Evolutionary conservation across 2,329 filamentous ascomycete species (phyloP).

Genomic region (Thermothelomyces thermophilus): DNA sequence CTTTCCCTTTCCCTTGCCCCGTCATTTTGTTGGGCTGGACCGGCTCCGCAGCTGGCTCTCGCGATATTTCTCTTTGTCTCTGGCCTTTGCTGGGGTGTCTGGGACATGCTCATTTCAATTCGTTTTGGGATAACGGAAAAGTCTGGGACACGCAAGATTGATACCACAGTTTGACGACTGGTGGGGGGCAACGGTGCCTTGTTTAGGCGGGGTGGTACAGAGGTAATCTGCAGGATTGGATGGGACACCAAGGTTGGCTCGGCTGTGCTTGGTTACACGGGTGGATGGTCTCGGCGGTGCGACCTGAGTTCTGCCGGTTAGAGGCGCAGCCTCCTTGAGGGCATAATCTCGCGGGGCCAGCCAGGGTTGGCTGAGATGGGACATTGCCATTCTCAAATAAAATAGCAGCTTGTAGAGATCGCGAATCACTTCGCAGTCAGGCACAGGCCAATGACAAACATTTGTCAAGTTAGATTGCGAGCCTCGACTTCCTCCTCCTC

Average conservation of each 20-base stretch:
- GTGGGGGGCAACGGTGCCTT: constrained; percentile 1
- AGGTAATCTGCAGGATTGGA: constrained; percentile 16
- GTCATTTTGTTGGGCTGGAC: no score
- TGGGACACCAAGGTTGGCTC: constrained; percentile 10
- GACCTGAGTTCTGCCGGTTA: constrained; percentile 12
- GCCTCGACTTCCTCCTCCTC: no score
- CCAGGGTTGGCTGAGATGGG: background rate
- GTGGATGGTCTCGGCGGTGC: constrained; percentile 16
- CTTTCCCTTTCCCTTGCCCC: no score
- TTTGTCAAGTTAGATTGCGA: background rate
- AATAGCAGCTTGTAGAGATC: constrained; percentile 1
- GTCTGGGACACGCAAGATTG: constrained; percentile 10
- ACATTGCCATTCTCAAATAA: background rate
- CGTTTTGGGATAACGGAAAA: constrained; percentile 3
- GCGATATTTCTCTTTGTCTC: background rate
- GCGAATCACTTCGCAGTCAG: constrained; percentile 4
- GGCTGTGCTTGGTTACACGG: constrained; percentile 6
- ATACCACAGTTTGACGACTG: constrained; percentile 13
- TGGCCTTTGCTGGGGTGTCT: background rate
- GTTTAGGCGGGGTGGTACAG: constrained; percentile 9
- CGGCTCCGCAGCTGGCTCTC: background rate
- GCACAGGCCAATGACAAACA: background rate
- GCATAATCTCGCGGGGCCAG: background rate
- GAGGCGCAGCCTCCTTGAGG: constrained; percentile 11
- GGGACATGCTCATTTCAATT: background rate